These are phyloP conservation scores for Cadophora sp. DNA, from an alignment of 2,329 filamentous ascomycete species.

Conservation along the genomic window DNA sequence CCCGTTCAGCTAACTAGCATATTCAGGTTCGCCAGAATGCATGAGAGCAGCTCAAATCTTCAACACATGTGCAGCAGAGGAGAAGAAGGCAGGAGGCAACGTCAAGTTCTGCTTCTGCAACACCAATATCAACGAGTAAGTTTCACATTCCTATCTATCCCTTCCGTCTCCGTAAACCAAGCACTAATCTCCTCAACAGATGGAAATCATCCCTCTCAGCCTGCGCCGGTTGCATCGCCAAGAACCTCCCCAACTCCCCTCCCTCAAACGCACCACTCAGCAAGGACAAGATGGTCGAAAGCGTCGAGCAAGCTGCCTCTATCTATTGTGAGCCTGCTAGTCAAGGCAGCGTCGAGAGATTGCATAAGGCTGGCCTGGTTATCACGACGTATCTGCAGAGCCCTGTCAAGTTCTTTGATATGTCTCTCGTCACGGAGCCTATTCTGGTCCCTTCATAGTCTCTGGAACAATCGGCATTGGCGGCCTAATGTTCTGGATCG, in stretches of 20 bases:
- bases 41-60: constrained; percentile 5
- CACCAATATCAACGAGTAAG: constrained; percentile 1
- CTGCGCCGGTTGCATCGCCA: constrained; percentile 8
- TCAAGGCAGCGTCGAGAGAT: background rate
- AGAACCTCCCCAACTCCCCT: background rate
- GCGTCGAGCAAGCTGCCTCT: background rate
- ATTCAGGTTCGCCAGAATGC: background rate
- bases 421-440: background rate
- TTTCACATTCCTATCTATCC: background rate
- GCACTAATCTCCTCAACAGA: background rate
- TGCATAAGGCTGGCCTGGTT: background rate
- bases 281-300: background rate
- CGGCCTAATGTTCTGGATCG: background rate
- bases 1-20: too few relatives aligned
- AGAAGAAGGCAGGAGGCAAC: background rate
- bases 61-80: background rate
- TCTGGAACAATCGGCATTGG: background rate
- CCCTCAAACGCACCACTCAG: background rate
- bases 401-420: constrained; percentile 7
- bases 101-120: constrained; percentile 17
- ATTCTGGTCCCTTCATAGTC: background rate
- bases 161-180: background rate
- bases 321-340: background rate
- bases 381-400: background rate
- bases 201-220: constrained; percentile 3